Base-by-base conservation (phyloP, 164 flowering plant genomes). In the Santalum album region DNA sequence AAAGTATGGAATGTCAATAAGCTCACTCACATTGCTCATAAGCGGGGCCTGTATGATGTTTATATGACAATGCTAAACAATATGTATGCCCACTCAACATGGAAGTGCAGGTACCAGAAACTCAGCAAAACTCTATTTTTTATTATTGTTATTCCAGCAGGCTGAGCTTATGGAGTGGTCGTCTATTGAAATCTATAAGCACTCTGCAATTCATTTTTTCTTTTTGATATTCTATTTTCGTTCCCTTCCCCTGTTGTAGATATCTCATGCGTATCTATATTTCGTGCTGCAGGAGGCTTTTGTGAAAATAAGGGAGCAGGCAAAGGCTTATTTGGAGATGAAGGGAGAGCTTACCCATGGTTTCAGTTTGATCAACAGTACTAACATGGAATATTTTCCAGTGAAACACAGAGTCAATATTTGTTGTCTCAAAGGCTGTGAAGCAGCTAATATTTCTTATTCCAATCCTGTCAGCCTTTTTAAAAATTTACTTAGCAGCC, bases 61-160 rank as follows among this genome's bases (percentile, higher is more conserved):
- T 94, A 97, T 72, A 97, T 94, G 26, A 74, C 92, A 21, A 74
- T 94, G 49, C 86, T 94, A 16, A 97, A 94, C 35, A 94, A 94
- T 71, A 87, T 94, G 96, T 94, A 94, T 76, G 99, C 96, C 14
- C 96, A 90, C 66, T 77, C 92, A 79, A 90, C 56, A 94, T 94
- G 99, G 99, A 94, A 73, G 97, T 94, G 53, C 99, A 94, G 99
- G 99, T 94, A 86, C 44, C n/a, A n/a, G n/a, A n/a, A n/a, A n/a
- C n/a, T n/a, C n/a, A n/a, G n/a, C n/a, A n/a, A n/a, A n/a, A n/a
- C n/a, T n/a, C n/a, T n/a, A n/a, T 23, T 4, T 29, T 29, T 29
- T 29, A 3, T 4, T 29, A 9, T 29, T 9, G 4, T 4, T 29
- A 29, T 29, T 29, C 9, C n/a, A n/a, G n/a, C n/a, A n/a, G n/a